Percentiles rank a stretch among this genome's conserved stretches.
Evolutionary conservation across 768 basidiomycete species (phyloP).

Genomic region (Leucogyrophana mollusca): DNA sequence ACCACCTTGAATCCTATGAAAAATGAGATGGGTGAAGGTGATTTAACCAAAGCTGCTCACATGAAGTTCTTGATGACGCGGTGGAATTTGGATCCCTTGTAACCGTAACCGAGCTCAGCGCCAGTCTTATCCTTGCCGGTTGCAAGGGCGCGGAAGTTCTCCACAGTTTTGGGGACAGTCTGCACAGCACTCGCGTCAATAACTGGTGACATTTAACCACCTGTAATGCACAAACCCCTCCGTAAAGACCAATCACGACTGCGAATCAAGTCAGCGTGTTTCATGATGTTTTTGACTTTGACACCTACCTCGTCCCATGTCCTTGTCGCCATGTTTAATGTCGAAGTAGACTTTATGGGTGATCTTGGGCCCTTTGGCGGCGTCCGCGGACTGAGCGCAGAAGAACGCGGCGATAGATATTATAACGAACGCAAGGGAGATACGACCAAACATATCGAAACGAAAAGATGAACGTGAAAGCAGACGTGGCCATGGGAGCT

Average conservation of each 20-base stretch:
- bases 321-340: conserved; percentile 87
- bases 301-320: conserved; percentile 73
- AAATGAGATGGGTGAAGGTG: not conserved
- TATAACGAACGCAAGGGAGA: conserved; percentile 60
- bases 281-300: not conserved
- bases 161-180: conserved; percentile 95
- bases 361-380: conserved; percentile 84
- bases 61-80: conserved; percentile 94
- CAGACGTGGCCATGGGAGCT: conserved; percentile 19
- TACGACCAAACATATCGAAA: conserved; percentile 52
- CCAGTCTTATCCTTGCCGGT: conserved; percentile 74
- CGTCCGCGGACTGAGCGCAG: conserved; percentile 71
- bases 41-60: conserved; percentile 37
- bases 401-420: conserved; percentile 68
- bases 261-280: conserved; percentile 4
- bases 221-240: conserved; percentile 56
- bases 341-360: conserved; percentile 96
- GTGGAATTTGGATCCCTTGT: conserved; percentile 96
- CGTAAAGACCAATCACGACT: conserved; percentile 90
- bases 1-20: conserved; percentile 89
- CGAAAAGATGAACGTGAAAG: conserved; percentile 14
- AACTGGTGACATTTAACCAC: not conserved
- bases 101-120: conserved; percentile 77
- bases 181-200: conserved; percentile 24
- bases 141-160: conserved; percentile 95